Evolutionary conservation across 331 rosid genomes (phyloP).

Genomic region (Acacia pycnantha): DNA sequence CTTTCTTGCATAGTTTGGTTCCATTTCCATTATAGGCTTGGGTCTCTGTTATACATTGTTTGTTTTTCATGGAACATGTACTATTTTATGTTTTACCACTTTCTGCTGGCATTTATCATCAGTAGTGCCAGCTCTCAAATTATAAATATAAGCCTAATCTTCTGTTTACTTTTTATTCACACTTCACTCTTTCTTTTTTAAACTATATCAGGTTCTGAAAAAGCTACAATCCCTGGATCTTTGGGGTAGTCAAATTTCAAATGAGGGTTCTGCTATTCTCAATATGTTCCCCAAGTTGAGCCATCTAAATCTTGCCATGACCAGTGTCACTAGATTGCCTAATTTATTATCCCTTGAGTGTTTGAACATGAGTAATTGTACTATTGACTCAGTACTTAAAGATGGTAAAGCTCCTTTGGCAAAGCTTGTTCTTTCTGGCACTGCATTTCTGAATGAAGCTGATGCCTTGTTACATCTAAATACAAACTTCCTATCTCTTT

Average conservation of each 20-base stretch:
- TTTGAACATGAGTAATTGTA: conserved; percentile 84
- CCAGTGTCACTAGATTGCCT: conserved; percentile 70
- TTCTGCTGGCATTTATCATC: not conserved
- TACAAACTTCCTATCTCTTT: conserved; percentile 45
- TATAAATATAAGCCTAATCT: conserved; percentile 1
- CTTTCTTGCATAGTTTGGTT: conserved; percentile 7
- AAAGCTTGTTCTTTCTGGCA: conserved; percentile 70
- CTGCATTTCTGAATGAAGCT: conserved; percentile 54
- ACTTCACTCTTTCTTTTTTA: not conserved
- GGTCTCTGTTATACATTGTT: not conserved
- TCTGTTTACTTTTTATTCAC: conserved; percentile 16
- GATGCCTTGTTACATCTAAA: conserved; percentile 50
- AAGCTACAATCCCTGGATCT: conserved; percentile 73
- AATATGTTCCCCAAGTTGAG: conserved; percentile 62
- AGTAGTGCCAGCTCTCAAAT: conserved; percentile 19
- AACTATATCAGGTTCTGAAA: conserved; percentile 56
- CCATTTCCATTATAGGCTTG: not conserved
- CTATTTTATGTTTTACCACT: conserved; percentile 4
- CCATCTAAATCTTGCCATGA: conserved; percentile 85
- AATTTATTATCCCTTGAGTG: conserved; percentile 55
- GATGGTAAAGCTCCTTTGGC: conserved; percentile 56
- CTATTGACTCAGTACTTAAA: conserved; percentile 58
- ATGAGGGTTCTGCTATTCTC: conserved; percentile 62
- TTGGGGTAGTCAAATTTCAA: conserved; percentile 89
- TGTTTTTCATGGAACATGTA: not conserved